Conservation (phyloP, 331 rosid species). For the Quercus lobata region DNA sequence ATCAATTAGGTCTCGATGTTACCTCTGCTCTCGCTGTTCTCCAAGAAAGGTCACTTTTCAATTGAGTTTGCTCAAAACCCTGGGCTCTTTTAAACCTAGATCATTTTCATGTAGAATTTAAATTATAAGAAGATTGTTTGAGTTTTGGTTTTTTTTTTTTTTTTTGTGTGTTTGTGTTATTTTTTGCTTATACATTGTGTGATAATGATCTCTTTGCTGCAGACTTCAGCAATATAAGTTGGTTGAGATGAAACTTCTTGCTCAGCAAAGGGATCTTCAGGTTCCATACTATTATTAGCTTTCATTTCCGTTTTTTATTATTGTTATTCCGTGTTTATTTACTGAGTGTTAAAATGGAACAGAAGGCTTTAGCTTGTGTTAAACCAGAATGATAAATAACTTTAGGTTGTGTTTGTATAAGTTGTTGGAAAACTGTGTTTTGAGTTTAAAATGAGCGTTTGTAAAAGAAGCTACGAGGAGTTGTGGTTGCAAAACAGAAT, state of each 20-base stretch:
- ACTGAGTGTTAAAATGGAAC: not conserved
- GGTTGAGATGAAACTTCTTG: slow-evolving; percentile 92
- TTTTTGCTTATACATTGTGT: not conserved
- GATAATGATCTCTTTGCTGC: slow-evolving; percentile 31
- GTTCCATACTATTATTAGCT: slow-evolving; percentile 10
- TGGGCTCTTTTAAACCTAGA: too few species aligned
- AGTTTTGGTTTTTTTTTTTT: too few species aligned
- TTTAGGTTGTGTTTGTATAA: not conserved
- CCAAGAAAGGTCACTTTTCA: slow-evolving; percentile 49
- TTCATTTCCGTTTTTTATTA: not conserved
- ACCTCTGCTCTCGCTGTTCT: slow-evolving; percentile 69
- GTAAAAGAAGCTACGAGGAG: too few species aligned
- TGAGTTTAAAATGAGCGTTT: too few species aligned
- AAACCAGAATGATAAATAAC: not conserved
- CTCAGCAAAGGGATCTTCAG: slow-evolving; percentile 89
- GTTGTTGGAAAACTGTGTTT: too few species aligned
- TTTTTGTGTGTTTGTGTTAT: too few species aligned
- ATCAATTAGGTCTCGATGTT: slow-evolving; percentile 54
- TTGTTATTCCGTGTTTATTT: not conserved
- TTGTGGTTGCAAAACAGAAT: too few species aligned
- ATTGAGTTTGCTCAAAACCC: too few species aligned
- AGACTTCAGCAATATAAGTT: slow-evolving; percentile 89
- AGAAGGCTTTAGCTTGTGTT: not conserved
- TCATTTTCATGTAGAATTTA: too few species aligned
- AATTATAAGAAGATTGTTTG: too few species aligned